These are phyloP conservation scores for bread wheat (Triticum aestivum) DNA, from an alignment of 176 grass and related monocot species.

Conservation along the genomic window DNA sequence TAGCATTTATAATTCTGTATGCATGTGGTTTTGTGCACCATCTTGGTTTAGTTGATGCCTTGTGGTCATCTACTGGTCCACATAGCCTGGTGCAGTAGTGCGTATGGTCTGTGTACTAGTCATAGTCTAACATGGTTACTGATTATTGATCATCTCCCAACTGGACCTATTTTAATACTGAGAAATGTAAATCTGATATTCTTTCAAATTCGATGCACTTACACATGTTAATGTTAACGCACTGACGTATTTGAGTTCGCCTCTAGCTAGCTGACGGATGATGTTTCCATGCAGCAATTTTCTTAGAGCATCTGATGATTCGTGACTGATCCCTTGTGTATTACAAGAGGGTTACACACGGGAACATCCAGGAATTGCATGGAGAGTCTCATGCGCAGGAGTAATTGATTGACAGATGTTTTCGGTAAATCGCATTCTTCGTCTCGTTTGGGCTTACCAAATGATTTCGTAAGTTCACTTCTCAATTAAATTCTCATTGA, in stretches of 20 bases:
- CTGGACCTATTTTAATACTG: not conserved
- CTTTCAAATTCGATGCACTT: not conserved
- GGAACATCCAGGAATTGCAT: not conserved
- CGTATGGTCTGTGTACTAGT: not conserved
- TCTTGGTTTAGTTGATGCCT: conserved; percentile 30
- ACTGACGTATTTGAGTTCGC: not conserved
- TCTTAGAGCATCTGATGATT: conserved; percentile 13
- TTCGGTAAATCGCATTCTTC: not conserved
- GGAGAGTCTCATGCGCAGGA: not conserved
- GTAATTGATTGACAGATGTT: not conserved
- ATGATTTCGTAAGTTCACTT: not conserved
- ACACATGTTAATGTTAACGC: not conserved
- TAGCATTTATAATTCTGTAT: not conserved
- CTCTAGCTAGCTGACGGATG: not conserved
- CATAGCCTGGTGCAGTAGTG: not conserved
- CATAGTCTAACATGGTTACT: conserved; percentile 1
- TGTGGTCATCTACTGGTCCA: conserved; percentile 26
- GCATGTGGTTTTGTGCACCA: conserved; percentile 1
- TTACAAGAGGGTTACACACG: not conserved
- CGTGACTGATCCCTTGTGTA: not conserved
- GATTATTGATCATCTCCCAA: not conserved
- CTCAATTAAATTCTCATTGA: not conserved
- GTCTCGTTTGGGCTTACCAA: not conserved
- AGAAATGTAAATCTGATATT: not conserved
- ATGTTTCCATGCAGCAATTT: not conserved